Evolutionary conservation across 2,329 filamentous ascomycete species (phyloP).

Genomic region (Xylaria sp.): DNA sequence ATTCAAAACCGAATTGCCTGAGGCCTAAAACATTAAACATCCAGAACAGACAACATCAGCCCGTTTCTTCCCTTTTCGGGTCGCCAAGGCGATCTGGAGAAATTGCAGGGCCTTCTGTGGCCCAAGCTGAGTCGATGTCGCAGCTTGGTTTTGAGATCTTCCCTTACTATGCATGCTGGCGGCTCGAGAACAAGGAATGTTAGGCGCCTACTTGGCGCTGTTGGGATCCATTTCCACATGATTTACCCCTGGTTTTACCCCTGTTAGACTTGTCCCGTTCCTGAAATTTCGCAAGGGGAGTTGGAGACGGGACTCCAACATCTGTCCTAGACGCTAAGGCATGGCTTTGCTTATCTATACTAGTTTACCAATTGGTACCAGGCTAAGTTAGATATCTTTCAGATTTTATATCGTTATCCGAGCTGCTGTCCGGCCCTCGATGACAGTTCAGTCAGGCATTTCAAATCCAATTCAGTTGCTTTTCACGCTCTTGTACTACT

Average conservation of each 20-base stretch:
- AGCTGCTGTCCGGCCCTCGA: not conserved
- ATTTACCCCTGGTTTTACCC: constrained; percentile 34
- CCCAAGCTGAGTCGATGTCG: constrained; percentile 32
- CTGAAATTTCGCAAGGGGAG: constrained; percentile 21
- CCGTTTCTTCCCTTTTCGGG: constrained; percentile 24
- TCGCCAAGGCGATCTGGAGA: constrained; percentile 16
- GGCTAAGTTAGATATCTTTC: not conserved
- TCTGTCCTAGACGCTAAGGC: constrained; percentile 5
- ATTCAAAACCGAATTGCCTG: not conserved
- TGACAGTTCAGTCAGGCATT: no score
- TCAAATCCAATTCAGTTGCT: not conserved
- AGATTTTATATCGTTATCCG: not conserved
- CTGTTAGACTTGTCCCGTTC: constrained; percentile 31
- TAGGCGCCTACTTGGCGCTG: constrained; percentile 18
- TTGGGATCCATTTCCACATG: constrained; percentile 29
- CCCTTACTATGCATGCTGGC: constrained; percentile 8
- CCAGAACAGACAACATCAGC: constrained; percentile 20
- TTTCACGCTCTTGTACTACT: not conserved
- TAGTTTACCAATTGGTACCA: not conserved
- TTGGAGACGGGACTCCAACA: constrained; percentile 11
- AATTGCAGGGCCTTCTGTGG: constrained; percentile 31
- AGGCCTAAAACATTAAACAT: constrained; percentile 24
- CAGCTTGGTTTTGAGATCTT: constrained; percentile 31
- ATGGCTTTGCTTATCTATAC: not conserved
- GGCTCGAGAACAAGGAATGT: constrained; percentile 2